Evolutionary conservation across 2,329 filamentous ascomycete genomes (phyloP).

Genomic region (Calonectria pseudoreteaudii): DNA sequence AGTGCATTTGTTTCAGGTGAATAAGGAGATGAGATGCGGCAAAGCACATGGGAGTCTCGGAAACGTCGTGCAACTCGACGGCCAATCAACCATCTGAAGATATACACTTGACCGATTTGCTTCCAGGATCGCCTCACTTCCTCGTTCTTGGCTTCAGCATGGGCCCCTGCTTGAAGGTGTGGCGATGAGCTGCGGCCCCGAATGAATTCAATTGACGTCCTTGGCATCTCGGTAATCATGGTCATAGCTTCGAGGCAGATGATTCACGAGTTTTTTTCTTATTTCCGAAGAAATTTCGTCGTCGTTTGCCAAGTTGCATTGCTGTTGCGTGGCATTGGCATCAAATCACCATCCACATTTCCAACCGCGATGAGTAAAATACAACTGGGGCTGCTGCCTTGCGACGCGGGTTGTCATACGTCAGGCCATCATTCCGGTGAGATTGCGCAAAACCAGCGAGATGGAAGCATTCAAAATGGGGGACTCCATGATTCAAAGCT

Average conservation of each 20-base stretch:
- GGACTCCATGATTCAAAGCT: not conserved
- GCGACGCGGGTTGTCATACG: not conserved
- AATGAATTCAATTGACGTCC: not conserved
- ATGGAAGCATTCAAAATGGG: not conserved
- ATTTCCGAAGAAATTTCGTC: not conserved
- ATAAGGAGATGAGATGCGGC: not conserved
- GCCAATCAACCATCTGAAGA: not conserved
- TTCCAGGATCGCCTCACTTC: not conserved
- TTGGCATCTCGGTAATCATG: not conserved
- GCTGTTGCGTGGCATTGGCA: not conserved
- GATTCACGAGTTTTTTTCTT: not conserved
- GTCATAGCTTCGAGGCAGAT: not conserved
- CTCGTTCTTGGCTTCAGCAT: not conserved
- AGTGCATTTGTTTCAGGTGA: conserved; percentile 2
- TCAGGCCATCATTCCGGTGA: not conserved
- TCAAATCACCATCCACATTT: not conserved
- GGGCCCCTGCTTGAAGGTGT: not conserved
- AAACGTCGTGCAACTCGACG: not conserved
- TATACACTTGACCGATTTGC: not conserved
- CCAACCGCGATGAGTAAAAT: not conserved
- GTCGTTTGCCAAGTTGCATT: not conserved
- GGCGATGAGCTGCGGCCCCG: not conserved
- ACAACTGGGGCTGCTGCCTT: not conserved
- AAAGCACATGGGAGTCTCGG: not conserved
- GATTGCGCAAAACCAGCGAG: not conserved